Evolutionary conservation across 257 asterid genomes (phyloP).

Genomic region (Ophiorrhiza pumila): DNA sequence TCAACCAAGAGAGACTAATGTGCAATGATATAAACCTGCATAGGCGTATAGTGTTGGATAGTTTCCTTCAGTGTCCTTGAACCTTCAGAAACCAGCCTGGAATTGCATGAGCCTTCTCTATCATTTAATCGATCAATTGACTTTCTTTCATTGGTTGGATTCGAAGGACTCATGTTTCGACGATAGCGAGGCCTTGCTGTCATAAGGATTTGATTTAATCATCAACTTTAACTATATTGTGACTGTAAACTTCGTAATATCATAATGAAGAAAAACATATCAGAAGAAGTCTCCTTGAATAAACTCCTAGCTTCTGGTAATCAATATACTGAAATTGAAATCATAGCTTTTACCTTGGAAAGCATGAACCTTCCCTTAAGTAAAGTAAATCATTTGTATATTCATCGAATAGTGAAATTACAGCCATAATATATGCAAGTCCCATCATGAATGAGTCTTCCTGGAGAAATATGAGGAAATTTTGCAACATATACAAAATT

Average conservation of each 20-base stretch:
- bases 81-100: slow-evolving; percentile 62
- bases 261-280: neutral
- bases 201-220: slow-evolving; percentile 37
- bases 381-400: slow-evolving; percentile 74
- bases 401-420: slow-evolving; percentile 71
- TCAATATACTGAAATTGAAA: neutral
- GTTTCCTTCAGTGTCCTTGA: slow-evolving; percentile 68
- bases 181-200: slow-evolving; percentile 92
- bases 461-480: slow-evolving; percentile 30
- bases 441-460: slow-evolving; percentile 82
- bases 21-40: slow-evolving; percentile 47
- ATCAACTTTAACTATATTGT: slow-evolving; percentile 22
- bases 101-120: slow-evolving; percentile 44
- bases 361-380: slow-evolving; percentile 82
- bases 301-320: no score
- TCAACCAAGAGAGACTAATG: neutral
- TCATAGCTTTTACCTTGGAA: slow-evolving; percentile 60
- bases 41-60: slow-evolving; percentile 57
- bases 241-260: neutral
- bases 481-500: neutral
- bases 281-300: neutral
- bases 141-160: slow-evolving; percentile 33
- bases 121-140: slow-evolving; percentile 41
- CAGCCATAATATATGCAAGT: slow-evolving; percentile 65
- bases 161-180: slow-evolving; percentile 32